A percentile compares a stretch with the other conserved stretches of the same genome.
These are phyloP conservation scores for Tagetes patula DNA, from an alignment of 129 eudicot species.

Conservation along the genomic window DNA sequence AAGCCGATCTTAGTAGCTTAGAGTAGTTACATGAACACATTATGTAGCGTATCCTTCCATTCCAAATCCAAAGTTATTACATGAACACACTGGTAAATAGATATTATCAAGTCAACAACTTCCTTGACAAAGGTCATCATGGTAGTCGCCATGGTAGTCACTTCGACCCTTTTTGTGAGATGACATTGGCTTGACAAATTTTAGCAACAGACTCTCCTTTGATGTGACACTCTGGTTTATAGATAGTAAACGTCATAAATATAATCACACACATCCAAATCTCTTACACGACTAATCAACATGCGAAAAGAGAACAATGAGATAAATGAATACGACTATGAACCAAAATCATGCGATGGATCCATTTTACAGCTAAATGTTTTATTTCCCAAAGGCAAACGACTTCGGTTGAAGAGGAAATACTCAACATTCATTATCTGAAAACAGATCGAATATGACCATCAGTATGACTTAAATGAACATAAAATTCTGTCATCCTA, in stretches of 20 bases:
- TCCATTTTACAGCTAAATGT: conserved; percentile 14
- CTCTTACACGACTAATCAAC: not conserved
- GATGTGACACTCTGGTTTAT: no score
- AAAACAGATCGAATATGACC: conserved; percentile 17
- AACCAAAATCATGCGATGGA: not conserved
- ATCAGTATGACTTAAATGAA: conserved; percentile 17
- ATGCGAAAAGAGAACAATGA: not conserved
- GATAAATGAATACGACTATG: not conserved
- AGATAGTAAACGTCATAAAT: not conserved
- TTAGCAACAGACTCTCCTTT: no score
- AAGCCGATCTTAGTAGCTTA: no score
- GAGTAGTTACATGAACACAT: no score
- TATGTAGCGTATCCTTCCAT: no score
- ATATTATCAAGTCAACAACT: no score
- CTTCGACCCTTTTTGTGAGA: no score
- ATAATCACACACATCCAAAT: not conserved
- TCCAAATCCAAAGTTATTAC: no score
- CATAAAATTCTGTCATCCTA: not conserved
- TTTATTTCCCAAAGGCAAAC: conserved; percentile 25
- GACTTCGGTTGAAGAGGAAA: not conserved
- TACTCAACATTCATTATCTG: not conserved
- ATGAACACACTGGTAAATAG: no score
- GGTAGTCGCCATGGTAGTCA: no score
- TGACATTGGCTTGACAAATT: no score
- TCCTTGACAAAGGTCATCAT: no score